A percentile compares a stretch with the other conserved stretches of the same genome.
These are phyloP conservation scores for Sambucus nigra DNA, from an alignment of 129 eudicot genomes.

Conservation along the genomic window DNA sequence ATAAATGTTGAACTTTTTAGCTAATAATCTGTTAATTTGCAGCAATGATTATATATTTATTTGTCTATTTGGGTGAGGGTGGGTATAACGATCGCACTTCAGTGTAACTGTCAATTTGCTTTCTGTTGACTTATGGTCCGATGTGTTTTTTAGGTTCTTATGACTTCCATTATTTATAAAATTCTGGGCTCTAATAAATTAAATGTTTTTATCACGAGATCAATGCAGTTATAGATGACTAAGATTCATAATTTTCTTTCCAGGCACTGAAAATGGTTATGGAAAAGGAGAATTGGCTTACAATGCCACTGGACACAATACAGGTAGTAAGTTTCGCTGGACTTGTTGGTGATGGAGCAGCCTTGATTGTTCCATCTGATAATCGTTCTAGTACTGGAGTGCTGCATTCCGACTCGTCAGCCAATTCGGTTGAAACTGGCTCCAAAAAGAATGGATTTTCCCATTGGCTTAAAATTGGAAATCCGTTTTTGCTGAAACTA, in stretches of 20 bases:
- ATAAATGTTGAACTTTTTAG: neutral
- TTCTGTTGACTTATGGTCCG: neutral
- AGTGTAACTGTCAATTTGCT: neutral
- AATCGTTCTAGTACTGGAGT: constrained; percentile 24
- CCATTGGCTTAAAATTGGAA: constrained; percentile 52
- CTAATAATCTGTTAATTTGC: neutral
- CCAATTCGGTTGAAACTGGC: constrained; percentile 26
- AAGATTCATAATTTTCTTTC: constrained; percentile 8
- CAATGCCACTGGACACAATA: constrained; percentile 59
- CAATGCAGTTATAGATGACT: neutral
- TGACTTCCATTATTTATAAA: constrained; percentile 1
- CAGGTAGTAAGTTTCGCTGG: constrained; percentile 79
- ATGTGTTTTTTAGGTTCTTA: constrained; percentile 1
- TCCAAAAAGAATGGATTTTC: constrained; percentile 63
- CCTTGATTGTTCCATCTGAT: constrained; percentile 38
- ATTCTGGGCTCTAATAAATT: neutral
- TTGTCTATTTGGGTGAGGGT: neutral
- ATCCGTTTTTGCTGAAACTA: constrained; percentile 48
- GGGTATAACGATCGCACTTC: neutral
- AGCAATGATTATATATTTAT: neutral
- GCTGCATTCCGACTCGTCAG: constrained; percentile 27
- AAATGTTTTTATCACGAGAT: neutral
- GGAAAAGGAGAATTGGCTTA: constrained; percentile 81
- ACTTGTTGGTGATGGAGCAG: constrained; percentile 92
- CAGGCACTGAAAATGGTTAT: constrained; percentile 90